Evolutionary conservation across 2,329 filamentous ascomycete species (phyloP).

Genomic region (Penicillium sp.): DNA sequence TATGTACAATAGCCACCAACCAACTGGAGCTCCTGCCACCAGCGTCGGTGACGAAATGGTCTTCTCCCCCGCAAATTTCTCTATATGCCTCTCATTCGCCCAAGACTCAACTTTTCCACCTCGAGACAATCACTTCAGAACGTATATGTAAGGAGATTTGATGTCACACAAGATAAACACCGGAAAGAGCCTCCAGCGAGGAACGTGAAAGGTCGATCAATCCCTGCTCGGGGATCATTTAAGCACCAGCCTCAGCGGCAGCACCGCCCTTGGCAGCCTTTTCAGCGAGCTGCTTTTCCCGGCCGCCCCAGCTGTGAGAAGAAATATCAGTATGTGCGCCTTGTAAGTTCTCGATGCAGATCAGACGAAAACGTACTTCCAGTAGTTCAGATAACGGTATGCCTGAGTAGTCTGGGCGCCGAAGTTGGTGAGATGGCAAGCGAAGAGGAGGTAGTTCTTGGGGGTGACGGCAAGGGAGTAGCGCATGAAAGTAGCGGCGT

Average conservation of each 20-base stretch:
- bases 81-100: constrained; percentile 12
- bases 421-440: constrained; percentile 68
- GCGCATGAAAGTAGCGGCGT: constrained; percentile 67
- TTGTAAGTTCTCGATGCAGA: neutral
- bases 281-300: constrained; percentile 42
- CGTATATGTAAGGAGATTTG: constrained; percentile 15
- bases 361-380: constrained; percentile 46
- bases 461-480: constrained; percentile 65
- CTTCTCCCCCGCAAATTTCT: constrained; percentile 8
- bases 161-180: constrained; percentile 12
- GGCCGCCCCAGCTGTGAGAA: constrained; percentile 42
- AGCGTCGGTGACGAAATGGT: constrained; percentile 5
- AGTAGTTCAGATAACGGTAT: constrained; percentile 64
- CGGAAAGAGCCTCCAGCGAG: constrained; percentile 8
- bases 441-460: constrained; percentile 68
- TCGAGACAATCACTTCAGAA: constrained; percentile 1
- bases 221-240: constrained; percentile 12
- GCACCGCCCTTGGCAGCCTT: constrained; percentile 32
- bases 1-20: constrained; percentile 12
- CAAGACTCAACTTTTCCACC: neutral
- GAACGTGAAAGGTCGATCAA: constrained; percentile 11
- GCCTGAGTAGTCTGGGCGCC: constrained; percentile 61
- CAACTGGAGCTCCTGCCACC: neutral
- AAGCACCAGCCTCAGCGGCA: constrained; percentile 32
- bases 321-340: constrained; percentile 9